A percentile compares a stretch with the other conserved stretches of the same genome.
Conservation (phyloP, 495 filamentous ascomycete genomes). For the Penicillium roqueforti region DNA sequence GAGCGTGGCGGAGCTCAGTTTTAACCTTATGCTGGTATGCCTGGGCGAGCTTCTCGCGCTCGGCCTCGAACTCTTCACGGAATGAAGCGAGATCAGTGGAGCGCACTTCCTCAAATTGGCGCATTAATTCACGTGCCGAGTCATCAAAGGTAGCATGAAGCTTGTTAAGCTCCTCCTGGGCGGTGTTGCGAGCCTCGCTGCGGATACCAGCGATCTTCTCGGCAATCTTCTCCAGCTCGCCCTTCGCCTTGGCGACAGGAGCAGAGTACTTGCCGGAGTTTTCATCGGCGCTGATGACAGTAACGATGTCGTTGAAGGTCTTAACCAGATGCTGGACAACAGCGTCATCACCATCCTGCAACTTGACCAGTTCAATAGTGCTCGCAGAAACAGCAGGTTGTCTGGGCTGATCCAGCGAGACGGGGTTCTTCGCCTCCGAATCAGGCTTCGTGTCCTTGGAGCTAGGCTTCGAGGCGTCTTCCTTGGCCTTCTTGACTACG, state of each 20-base stretch:
- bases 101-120: slow-evolving; percentile 67
- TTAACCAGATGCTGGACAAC: slow-evolving; percentile 91
- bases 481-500: slow-evolving; percentile 41
- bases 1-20: slow-evolving; percentile 67
- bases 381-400: slow-evolving; percentile 46
- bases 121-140: slow-evolving; percentile 72
- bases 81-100: slow-evolving; percentile 69
- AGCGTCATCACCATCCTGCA: slow-evolving; percentile 72
- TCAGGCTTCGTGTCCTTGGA: slow-evolving; percentile 30
- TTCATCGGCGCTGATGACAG: slow-evolving; percentile 78
- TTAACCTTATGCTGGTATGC: slow-evolving; percentile 76
- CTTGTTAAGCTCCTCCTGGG: slow-evolving; percentile 68
- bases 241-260: slow-evolving; percentile 77
- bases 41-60: slow-evolving; percentile 69
- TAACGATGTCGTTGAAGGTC: slow-evolving; percentile 92
- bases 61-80: slow-evolving; percentile 83
- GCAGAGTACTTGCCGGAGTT: slow-evolving; percentile 67
- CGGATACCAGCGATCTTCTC: slow-evolving; percentile 70
- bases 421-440: slow-evolving; percentile 31
- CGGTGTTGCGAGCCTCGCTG: slow-evolving; percentile 57
- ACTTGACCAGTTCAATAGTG: slow-evolving; percentile 68
- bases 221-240: slow-evolving; percentile 71
- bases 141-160: slow-evolving; percentile 74
- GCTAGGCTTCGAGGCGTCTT: slow-evolving; percentile 31
- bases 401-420: slow-evolving; percentile 30